Conservation (phyloP, 208 protist genomes). For the Trichomonas vaginalis region DNA sequence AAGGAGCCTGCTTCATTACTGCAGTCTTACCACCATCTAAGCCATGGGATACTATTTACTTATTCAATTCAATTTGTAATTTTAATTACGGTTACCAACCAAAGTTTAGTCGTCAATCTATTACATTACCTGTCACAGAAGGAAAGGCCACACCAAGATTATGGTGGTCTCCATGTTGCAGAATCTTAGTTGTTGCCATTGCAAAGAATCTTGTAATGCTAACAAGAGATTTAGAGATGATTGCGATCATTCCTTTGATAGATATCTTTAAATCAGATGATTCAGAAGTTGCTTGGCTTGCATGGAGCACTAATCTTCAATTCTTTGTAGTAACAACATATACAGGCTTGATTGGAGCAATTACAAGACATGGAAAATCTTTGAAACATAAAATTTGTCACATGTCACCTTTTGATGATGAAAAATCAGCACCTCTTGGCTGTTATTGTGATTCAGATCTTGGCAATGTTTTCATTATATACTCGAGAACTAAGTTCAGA, state of each 20-base stretch:
- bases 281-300: background rate
- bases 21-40: background rate
- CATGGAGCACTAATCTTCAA: background rate
- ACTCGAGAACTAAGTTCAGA: background rate
- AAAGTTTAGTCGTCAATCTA: background rate
- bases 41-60: background rate
- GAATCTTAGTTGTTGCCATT: background rate
- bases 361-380: background rate
- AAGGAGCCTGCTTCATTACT: background rate
- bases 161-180: background rate
- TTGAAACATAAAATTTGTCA: background rate
- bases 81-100: background rate
- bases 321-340: background rate
- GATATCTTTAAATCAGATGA: background rate
- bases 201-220: background rate
- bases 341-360: background rate
- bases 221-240: background rate
- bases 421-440: background rate
- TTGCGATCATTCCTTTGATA: background rate
- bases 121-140: background rate
- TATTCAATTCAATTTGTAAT: background rate
- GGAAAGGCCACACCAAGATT: background rate
- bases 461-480: background rate
- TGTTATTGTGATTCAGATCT: background rate
- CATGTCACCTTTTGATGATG: background rate